Percentiles rank a stretch among this genome's conserved stretches.
Conservation (phyloP, 2,329 filamentous ascomycete species). For the Penicillium vulpinum region DNA sequence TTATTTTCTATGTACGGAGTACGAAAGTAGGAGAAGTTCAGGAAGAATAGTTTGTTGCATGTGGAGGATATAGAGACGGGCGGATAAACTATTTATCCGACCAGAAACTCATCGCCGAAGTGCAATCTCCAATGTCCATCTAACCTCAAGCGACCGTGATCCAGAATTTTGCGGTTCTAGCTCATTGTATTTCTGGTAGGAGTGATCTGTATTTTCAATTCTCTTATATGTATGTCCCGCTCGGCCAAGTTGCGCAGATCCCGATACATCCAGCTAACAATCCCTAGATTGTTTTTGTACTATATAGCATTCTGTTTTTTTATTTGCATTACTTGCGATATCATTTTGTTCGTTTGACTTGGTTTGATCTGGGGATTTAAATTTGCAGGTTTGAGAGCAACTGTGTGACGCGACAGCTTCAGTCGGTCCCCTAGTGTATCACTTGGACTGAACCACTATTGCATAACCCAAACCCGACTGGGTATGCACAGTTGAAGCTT, state of each 20-base stretch:
- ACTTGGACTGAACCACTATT: background rate
- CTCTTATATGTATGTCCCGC: background rate
- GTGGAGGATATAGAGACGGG: background rate
- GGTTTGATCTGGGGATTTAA: background rate
- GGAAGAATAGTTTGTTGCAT: background rate
- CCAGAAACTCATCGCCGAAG: slow-evolving; percentile 12
- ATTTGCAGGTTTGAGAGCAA: background rate
- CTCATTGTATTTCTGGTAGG: background rate
- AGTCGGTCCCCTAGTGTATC: background rate
- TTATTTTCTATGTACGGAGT: background rate
- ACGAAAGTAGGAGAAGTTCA: background rate
- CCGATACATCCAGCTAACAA: slow-evolving; percentile 6
- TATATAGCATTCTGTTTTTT: slow-evolving; percentile 6
- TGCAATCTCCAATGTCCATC: slow-evolving; percentile 1
- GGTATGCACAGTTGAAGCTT: background rate
- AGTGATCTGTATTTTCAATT: background rate
- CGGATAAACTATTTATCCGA: slow-evolving; percentile 7
- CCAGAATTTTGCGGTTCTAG: slow-evolving; percentile 1
- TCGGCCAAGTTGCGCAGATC: background rate
- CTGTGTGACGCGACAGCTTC: background rate
- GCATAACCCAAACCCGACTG: background rate
- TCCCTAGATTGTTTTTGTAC: slow-evolving; percentile 8
- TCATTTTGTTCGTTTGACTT: background rate
- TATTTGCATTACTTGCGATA: background rate
- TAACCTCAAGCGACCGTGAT: slow-evolving; percentile 3